A percentile compares a stretch with the other conserved stretches of the same genome.
Evolutionary conservation across 148 eudicot species (phyloP).

Genomic region (Rhododendron williamsianum): DNA sequence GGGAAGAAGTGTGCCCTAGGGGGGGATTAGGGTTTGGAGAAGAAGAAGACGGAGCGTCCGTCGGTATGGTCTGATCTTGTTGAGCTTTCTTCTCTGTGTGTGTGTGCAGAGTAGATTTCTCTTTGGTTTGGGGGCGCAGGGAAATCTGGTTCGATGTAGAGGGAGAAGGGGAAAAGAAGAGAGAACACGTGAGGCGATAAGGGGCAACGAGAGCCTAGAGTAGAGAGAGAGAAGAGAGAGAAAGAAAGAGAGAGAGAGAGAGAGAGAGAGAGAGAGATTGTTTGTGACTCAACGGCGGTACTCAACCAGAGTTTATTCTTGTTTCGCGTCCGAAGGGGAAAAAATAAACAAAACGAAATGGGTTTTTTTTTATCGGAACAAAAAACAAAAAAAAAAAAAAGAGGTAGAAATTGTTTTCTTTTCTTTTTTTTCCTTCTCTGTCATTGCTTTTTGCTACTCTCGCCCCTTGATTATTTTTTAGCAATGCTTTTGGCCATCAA

Average conservation of each 20-base stretch:
- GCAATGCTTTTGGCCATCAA: not conserved
- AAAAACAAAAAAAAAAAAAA: too few species aligned
- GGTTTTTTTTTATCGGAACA: not conserved
- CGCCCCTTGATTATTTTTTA: not conserved
- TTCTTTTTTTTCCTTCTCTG: not conserved
- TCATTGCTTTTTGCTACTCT: not conserved
- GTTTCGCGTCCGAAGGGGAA: not conserved
- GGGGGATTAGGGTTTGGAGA: not conserved
- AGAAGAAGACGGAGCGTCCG: not conserved
- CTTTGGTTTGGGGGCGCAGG: not conserved
- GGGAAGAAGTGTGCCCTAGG: not conserved
- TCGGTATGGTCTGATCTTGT: not conserved
- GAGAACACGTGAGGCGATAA: slow-evolving; percentile 9
- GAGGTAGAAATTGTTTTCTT: not conserved
- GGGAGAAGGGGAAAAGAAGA: not conserved
- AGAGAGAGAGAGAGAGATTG: not conserved
- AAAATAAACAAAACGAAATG: not conserved
- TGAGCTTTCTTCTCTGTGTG: not conserved
- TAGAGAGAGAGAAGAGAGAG: not conserved
- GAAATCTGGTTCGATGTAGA: not conserved
- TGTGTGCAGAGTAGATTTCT: not conserved
- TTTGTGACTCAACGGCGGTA: not conserved
- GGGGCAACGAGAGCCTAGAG: not conserved
- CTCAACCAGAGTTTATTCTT: not conserved
- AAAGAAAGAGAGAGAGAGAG: not conserved